A percentile compares a stretch with the other conserved stretches of the same genome.
Evolutionary conservation across 257 asterid genomes (phyloP).

Genomic region (Fraxinus americana): DNA sequence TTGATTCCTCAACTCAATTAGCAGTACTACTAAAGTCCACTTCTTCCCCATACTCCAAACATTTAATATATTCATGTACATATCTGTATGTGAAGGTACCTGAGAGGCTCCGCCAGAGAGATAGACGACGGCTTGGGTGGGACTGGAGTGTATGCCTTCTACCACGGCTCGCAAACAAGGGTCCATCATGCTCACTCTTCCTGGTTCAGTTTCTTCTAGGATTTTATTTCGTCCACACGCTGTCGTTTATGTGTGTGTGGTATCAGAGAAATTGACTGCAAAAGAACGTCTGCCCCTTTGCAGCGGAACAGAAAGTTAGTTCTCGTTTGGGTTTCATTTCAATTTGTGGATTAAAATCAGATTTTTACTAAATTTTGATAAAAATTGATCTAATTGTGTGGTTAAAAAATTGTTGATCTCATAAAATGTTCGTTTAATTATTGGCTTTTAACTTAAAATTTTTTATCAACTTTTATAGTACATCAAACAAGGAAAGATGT

Average conservation of each 20-base stretch:
- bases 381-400: too few species aligned
- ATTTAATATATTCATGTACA: background rate
- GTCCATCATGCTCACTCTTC: conserved; percentile 46
- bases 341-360: too few species aligned
- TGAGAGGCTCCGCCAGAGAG: conserved; percentile 97
- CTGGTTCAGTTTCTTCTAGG: conserved; percentile 5
- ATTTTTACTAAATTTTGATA: too few species aligned
- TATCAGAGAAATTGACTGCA: background rate
- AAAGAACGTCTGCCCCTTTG: background rate
- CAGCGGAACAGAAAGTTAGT: too few species aligned
- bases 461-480: too few species aligned
- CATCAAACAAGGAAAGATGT: too few species aligned
- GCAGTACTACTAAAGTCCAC: background rate
- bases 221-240: background rate
- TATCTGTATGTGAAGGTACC: conserved; percentile 34
- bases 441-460: too few species aligned
- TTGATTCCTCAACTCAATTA: background rate
- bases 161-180: conserved; percentile 63
- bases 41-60: background rate
- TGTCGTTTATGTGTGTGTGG: background rate
- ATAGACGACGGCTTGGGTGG: conserved; percentile 75
- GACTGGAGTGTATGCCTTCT: conserved; percentile 74
- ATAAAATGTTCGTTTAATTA: too few species aligned
- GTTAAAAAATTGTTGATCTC: too few species aligned
- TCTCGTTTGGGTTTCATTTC: too few species aligned